Conservation (phyloP, 257 asterid genomes). For the Voacanga thouarsii region DNA sequence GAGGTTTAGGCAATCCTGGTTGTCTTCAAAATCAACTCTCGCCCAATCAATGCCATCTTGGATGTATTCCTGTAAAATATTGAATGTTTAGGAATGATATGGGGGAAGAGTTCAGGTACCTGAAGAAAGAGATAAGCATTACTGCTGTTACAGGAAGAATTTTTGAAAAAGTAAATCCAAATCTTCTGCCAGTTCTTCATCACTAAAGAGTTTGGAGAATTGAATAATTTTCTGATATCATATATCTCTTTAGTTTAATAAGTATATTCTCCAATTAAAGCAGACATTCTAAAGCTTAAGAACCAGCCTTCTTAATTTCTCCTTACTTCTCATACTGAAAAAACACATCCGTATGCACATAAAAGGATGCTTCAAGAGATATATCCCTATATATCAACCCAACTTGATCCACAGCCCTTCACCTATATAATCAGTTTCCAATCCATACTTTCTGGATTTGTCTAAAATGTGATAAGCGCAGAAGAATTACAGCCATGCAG, state of each 20-base stretch:
- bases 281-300: neutral
- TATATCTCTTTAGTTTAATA: neutral
- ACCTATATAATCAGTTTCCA: neutral
- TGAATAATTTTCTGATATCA: neutral
- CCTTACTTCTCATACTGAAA: neutral
- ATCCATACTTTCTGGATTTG: neutral
- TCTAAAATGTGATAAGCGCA: neutral
- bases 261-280: neutral
- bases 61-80: slow-evolving; percentile 71
- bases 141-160: neutral
- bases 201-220: neutral
- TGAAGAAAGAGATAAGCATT: neutral
- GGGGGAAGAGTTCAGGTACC: neutral
- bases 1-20: slow-evolving; percentile 91
- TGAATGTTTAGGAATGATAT: slow-evolving; percentile 13
- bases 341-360: neutral
- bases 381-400: neutral
- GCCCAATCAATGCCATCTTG: slow-evolving; percentile 99
- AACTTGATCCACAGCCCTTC: neutral
- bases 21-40: slow-evolving; percentile 95
- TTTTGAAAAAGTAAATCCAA: neutral
- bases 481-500: neutral
- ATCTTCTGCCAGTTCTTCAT: neutral
- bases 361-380: neutral
- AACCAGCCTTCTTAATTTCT: neutral